phyloP scores from a whole-genome alignment of 2,329 filamentous ascomycete genomes.

The Arthroderma sp. region DNA sequence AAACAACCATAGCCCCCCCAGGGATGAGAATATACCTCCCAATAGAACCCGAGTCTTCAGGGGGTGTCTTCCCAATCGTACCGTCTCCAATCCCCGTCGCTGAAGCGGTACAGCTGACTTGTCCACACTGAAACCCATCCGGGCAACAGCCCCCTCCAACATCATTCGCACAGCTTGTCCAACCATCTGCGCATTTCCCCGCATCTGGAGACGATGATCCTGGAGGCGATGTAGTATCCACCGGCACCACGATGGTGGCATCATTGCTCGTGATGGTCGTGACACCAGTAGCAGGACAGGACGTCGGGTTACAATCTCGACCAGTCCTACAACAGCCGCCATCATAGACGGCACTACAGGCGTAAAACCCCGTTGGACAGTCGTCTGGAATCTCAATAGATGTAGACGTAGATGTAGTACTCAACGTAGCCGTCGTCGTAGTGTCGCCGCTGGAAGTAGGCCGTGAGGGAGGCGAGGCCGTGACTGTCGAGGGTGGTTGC shows the following conservation, averaged over 20 bases:
- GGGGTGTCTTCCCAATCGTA: slow-evolving; percentile 31
- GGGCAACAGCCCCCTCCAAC: slow-evolving; percentile 74
- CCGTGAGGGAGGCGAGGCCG: slow-evolving; percentile 18
- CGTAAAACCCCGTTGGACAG: slow-evolving; percentile 86
- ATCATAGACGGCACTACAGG: slow-evolving; percentile 65
- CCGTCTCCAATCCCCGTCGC: slow-evolving; percentile 39
- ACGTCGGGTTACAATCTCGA: slow-evolving; percentile 67
- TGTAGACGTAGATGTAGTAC: slow-evolving; percentile 17
- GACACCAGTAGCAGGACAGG: slow-evolving; percentile 53
- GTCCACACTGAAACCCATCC: slow-evolving; percentile 58
- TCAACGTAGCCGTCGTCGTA: slow-evolving; percentile 25
- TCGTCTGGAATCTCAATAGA: slow-evolving; percentile 23
- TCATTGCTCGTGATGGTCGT: slow-evolving; percentile 53
- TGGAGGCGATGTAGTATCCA: slow-evolving; percentile 31
- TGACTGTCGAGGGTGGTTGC: slow-evolving; percentile 21
- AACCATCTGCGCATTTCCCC: slow-evolving; percentile 58
- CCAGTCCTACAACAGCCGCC: slow-evolving; percentile 84
- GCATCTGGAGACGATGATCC: slow-evolving; percentile 17
- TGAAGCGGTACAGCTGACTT: slow-evolving; percentile 53
- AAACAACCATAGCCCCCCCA: too few relatives aligned
- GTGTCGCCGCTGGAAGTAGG: slow-evolving; percentile 19
- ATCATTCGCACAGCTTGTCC: slow-evolving; percentile 58
- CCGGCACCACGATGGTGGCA: slow-evolving; percentile 55
- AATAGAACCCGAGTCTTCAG: slow-evolving; percentile 10
- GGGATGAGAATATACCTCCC: too few relatives aligned